Base-by-base conservation (phyloP, 305 asterid genomes). In the Fraxinus floribunda region DNA sequence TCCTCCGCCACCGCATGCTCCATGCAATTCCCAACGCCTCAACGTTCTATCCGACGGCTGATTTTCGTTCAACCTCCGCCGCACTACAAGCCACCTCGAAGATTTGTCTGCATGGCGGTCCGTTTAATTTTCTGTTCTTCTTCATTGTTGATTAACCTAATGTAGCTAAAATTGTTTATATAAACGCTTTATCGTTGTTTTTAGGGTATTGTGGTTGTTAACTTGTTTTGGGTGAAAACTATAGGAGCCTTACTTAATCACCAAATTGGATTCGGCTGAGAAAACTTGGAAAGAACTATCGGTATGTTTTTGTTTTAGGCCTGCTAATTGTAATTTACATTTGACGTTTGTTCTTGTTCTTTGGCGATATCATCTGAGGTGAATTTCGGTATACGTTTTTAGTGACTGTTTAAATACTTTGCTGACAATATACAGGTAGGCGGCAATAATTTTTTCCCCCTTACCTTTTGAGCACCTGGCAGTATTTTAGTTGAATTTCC, bases 201-300 rank as follows among this genome's bases (percentile, higher is more conserved):
- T 38, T 71, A 60, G 38, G 81, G 8, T 79, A 7, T 44, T 49
- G 64, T 72, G 62, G 60, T 76, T 80, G 18, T 78, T 79, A 70
- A 70, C 39, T 70, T 70, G 22, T 70, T 80, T 39, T 78, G 57
- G 87, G 84, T 80, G 81, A 81, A 76, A 87, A 86, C 78, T 90
- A 88, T 79, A 96, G 98, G 97, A 96, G 83, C 97, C 98, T 41
- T 91, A 94, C 86, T 72, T 96, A 55, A 92, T 96, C 84, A 82
- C 94, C 41, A 96, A 95, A 89, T 78, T 95, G 89, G 99, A 94
- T 80, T 95, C 98, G 29, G 97, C 98, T 10, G 98, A 94, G 92
- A 93, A 88, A 89, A 96, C 98, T 71, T 96, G 98, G 98, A 93
- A 90, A 83, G 98, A 96, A 64, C 85, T 96, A 84, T 94, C 98